Percentiles rank a stretch among this genome's conserved stretches.
Evolutionary conservation across 1,284 basidiomycete genomes (phyloP).

Genomic region (Cystobasidium pallidum): DNA sequence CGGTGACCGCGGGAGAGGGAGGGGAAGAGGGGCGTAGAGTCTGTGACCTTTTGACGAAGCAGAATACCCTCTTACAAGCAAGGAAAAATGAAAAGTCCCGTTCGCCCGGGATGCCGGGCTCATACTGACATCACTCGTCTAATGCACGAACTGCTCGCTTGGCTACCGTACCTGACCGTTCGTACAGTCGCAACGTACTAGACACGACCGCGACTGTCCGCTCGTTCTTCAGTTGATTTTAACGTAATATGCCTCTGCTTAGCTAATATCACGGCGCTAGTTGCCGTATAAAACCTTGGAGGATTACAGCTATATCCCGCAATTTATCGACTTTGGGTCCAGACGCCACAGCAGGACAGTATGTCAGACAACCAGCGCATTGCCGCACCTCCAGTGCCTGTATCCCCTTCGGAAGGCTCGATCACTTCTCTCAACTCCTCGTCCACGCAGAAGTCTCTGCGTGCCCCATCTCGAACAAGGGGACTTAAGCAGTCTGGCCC

Average conservation of each 20-base stretch:
- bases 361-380: too few relatives aligned
- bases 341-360: too few relatives aligned
- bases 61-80: not conserved
- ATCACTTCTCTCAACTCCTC: not conserved
- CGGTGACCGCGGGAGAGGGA: slow-evolving; percentile 20
- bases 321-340: too few relatives aligned
- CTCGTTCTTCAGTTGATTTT: too few relatives aligned
- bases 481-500: not conserved
- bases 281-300: too few relatives aligned
- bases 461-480: not conserved
- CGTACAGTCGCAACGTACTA: not conserved
- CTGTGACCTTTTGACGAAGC: not conserved
- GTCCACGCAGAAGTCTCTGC: not conserved
- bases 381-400: too few relatives aligned
- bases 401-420: not conserved
- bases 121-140: not conserved
- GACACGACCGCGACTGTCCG: not conserved
- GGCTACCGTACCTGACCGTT: not conserved
- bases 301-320: too few relatives aligned
- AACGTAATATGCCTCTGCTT: too few relatives aligned
- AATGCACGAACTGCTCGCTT: not conserved
- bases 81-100: slow-evolving; percentile 5
- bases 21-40: slow-evolving; percentile 3
- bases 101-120: too few relatives aligned
- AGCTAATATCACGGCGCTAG: too few relatives aligned